Conservation (phyloP, 768 basidiomycete species). For the Aureoboletus auriporus region DNA sequence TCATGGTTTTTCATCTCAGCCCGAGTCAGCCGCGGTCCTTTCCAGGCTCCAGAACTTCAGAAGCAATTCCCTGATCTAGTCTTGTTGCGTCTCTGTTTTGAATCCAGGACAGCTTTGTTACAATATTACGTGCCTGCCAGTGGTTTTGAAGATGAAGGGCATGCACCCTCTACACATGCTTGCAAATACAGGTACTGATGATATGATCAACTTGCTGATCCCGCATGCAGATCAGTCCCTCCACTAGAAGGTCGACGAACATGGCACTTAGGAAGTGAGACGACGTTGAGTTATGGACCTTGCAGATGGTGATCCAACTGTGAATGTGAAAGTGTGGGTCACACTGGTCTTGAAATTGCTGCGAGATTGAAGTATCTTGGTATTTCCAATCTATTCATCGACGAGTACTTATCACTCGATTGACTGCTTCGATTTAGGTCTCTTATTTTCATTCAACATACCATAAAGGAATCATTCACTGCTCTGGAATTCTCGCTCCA, state of each 20-base stretch:
- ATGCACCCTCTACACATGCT: slow-evolving; percentile 53
- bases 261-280: slow-evolving; percentile 52
- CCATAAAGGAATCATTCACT: too few relatives aligned
- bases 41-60: slow-evolving; percentile 31
- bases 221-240: slow-evolving; percentile 32
- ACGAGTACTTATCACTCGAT: too few relatives aligned
- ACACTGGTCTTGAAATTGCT: slow-evolving; percentile 62
- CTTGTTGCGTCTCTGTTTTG: slow-evolving; percentile 55
- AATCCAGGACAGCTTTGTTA: neutral
- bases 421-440: too few relatives aligned
- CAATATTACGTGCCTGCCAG: slow-evolving; percentile 10
- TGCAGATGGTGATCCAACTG: slow-evolving; percentile 47
- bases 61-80: slow-evolving; percentile 51
- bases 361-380: slow-evolving; percentile 60
- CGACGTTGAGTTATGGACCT: slow-evolving; percentile 44
- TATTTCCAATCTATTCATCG: slow-evolving; percentile 51
- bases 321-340: slow-evolving; percentile 67
- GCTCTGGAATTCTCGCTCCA: too few relatives aligned
- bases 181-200: slow-evolving; percentile 31
- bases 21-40: slow-evolving; percentile 14
- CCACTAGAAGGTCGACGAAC: slow-evolving; percentile 40
- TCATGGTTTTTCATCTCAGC: slow-evolving; percentile 16
- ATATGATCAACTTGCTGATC: slow-evolving; percentile 2
- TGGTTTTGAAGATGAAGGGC: slow-evolving; percentile 53
- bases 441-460: too few relatives aligned